Conservation (phyloP, 768 basidiomycete genomes). For the Lactarius vividus region DNA sequence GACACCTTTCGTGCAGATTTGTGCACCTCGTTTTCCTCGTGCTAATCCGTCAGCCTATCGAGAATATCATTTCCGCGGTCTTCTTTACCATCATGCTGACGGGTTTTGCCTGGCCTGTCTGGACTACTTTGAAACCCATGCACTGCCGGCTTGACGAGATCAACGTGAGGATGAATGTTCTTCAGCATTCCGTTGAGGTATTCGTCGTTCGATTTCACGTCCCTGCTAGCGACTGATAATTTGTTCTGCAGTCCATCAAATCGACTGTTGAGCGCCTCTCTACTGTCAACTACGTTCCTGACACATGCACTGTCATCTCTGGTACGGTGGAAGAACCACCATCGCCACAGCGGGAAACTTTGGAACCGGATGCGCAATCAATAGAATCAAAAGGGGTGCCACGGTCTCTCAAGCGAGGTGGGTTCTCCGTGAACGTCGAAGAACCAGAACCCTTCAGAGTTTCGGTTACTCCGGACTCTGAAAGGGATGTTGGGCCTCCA, state of each 20-base stretch:
- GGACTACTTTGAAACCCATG: slow-evolving; percentile 9
- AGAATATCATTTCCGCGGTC: background rate
- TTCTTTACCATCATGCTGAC: slow-evolving; percentile 10
- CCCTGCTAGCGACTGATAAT: background rate
- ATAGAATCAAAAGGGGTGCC: too few species aligned
- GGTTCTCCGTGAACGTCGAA: background rate
- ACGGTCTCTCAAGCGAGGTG: background rate
- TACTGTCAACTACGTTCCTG: background rate
- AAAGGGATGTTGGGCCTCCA: background rate
- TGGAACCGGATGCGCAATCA: background rate
- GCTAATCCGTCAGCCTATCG: background rate
- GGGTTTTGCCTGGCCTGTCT: slow-evolving; percentile 2
- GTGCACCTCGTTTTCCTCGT: slow-evolving; percentile 1
- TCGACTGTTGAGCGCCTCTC: background rate
- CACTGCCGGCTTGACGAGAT: background rate
- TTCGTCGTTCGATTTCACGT: background rate
- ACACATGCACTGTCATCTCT: too few species aligned
- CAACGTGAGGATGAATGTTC: background rate
- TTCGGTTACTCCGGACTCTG: background rate
- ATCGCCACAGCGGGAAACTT: background rate
- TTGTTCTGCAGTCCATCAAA: background rate
- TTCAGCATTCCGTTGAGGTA: slow-evolving; percentile 15
- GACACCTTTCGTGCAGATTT: slow-evolving; percentile 1
- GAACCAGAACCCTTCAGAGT: background rate
- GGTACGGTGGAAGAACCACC: background rate